Evolutionary conservation across 169 alveolate species (phyloP).

Genomic region (Perkinsus marinus): DNA sequence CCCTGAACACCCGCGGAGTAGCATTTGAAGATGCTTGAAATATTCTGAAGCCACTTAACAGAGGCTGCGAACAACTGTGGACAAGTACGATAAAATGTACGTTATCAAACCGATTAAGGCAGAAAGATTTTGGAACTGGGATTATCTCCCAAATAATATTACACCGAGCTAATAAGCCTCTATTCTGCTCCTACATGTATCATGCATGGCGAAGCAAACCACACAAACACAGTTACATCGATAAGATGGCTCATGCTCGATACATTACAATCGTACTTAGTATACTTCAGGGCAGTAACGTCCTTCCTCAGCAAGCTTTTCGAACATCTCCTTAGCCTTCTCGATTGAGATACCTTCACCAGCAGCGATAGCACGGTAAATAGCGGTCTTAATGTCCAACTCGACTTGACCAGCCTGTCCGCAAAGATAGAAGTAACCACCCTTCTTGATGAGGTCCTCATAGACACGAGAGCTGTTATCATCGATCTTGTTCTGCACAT

Average conservation of each 20-base stretch:
- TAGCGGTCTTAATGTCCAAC: background rate
- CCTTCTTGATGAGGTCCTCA: constrained; percentile 8
- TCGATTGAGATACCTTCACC: background rate
- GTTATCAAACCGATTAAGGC: no score
- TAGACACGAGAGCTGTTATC: constrained; percentile 14
- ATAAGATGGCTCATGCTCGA: background rate
- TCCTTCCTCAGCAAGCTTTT: background rate
- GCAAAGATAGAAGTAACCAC: constrained; percentile 32
- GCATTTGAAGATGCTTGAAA: no score
- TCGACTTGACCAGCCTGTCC: constrained; percentile 26
- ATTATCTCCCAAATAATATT: background rate
- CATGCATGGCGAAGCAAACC: background rate
- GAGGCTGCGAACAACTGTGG: no score
- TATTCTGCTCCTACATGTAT: background rate
- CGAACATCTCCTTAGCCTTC: background rate
- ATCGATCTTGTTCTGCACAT: constrained; percentile 38
- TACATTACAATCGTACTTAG: background rate
- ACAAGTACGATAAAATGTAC: no score
- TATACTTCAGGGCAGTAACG: background rate
- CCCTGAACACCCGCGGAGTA: no score
- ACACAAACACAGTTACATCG: background rate
- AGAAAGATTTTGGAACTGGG: background rate
- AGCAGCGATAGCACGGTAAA: background rate
- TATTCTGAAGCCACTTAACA: no score
- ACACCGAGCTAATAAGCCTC: background rate